phyloP scores from a whole-genome alignment of 768 basidiomycete genomes.

The Suillus bovinus region DNA sequence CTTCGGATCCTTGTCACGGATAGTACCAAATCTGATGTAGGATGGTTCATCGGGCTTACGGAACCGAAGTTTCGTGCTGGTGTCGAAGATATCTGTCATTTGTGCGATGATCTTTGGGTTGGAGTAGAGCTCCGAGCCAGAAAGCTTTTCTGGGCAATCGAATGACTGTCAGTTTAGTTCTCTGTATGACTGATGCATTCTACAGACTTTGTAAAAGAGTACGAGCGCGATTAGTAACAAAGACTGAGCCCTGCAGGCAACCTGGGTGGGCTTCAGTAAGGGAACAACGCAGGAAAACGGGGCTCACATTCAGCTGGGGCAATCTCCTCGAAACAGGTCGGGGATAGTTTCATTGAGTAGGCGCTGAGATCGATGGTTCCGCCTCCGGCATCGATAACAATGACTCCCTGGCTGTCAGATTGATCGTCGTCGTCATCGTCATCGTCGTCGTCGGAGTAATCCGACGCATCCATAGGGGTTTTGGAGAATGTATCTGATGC shows the following conservation, averaged over 20 bases:
- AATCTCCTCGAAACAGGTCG: slow-evolving; percentile 35
- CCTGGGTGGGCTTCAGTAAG: slow-evolving; percentile 23
- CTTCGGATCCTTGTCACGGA: slow-evolving; percentile 33
- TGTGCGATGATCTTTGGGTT: slow-evolving; percentile 29
- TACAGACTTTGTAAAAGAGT: slow-evolving; percentile 30
- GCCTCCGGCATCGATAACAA: slow-evolving; percentile 50
- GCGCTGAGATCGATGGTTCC: slow-evolving; percentile 41
- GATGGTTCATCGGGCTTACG: slow-evolving; percentile 34
- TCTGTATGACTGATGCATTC: background rate
- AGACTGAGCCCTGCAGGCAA: slow-evolving; percentile 38
- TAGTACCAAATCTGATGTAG: slow-evolving; percentile 41
- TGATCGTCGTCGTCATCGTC: slow-evolving; percentile 8
- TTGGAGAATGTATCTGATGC: slow-evolving; percentile 29
- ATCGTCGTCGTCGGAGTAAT: background rate
- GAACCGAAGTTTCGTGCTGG: slow-evolving; percentile 40
- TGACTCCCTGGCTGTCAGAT: slow-evolving; percentile 35
- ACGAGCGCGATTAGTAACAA: slow-evolving; percentile 33
- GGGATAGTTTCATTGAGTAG: slow-evolving; percentile 28
- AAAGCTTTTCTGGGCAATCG: slow-evolving; percentile 25
- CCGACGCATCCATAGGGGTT: slow-evolving; percentile 5
- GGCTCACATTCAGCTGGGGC: slow-evolving; percentile 31
- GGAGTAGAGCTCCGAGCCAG: slow-evolving; percentile 27
- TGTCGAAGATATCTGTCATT: slow-evolving; percentile 38
- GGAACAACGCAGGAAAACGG: background rate
- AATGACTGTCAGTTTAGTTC: background rate